phyloP scores from a whole-genome alignment of 2,329 filamentous ascomycete species.

The Eutypella sp. region DNA sequence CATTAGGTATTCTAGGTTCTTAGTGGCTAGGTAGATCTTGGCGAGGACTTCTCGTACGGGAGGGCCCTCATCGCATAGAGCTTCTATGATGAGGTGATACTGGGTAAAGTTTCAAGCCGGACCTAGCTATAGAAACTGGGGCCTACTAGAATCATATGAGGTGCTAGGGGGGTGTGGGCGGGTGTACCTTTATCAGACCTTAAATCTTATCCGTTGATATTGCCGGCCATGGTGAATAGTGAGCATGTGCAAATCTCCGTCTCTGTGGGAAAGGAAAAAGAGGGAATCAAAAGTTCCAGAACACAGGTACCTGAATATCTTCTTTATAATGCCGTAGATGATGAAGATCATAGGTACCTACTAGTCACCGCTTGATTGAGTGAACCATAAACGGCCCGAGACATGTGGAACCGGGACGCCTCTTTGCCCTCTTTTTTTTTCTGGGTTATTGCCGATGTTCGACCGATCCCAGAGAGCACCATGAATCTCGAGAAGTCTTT shows the following conservation, averaged over 20 bases:
- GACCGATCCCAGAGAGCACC: not conserved
- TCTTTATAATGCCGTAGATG: not conserved
- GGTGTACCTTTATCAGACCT: not conserved
- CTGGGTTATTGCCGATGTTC: not conserved
- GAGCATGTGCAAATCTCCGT: not conserved
- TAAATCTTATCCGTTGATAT: not conserved
- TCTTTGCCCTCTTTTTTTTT: no score
- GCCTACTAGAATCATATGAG: not conserved
- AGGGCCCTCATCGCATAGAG: not conserved
- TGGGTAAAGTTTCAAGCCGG: not conserved
- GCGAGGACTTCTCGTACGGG: not conserved
- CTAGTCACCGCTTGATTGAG: not conserved
- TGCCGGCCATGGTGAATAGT: not conserved
- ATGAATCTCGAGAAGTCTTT: not conserved
- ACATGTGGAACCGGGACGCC: not conserved
- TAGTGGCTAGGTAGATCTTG: not conserved
- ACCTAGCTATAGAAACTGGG: not conserved
- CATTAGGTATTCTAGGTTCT: no score
- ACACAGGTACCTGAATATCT: not conserved
- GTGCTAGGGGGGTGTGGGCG: not conserved
- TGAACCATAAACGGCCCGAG: conserved; percentile 1
- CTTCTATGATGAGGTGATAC: not conserved
- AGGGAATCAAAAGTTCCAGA: not conserved
- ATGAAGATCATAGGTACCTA: not conserved
- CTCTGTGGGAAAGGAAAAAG: no score